Base-by-base conservation (phyloP, 352 stramenopile genomes). In the Elongisporangium anandrum region DNA sequence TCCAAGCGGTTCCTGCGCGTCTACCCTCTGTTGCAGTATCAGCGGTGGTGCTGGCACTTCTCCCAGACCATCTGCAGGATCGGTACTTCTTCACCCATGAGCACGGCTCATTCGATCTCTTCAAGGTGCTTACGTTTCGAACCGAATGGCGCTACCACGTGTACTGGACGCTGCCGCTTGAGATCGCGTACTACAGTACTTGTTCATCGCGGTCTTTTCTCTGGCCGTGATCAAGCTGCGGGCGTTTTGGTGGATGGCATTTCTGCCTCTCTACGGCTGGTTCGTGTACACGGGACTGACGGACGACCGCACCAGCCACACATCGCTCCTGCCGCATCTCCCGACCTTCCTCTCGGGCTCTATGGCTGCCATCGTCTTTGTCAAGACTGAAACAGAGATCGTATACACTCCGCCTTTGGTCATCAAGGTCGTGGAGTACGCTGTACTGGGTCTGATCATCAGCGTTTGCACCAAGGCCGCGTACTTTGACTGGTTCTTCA, bases 161-260 rank as follows among this genome's bases (percentile, higher is more conserved):
- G 4, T 80, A 85, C 57, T 87, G 77, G 77, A 77, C 77, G 45
- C 61, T 83, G 47, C 73, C 75, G 6, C 58, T 87, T 2, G 73
- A 82, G 63, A 79, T 81, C 57, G 57, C 51, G 5, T 82, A 82
- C 56, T n/a, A n/a, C n/a, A n/a, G n/a, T 79, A 82, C 70, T 79
- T 75, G 20, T 63, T 72, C 39, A 60, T 81, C 12, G 70, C 73
- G 0, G 56, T 77, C 3, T 66, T 81, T n/a, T 60, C 72, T 0
- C 5, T 76, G 23, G 57, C n/a, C n/a, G n/a, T n/a, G n/a, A n/a
- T n/a, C n/a, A n/a, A n/a, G 17, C 48, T 78, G 57, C 60, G 67
- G 51, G 55, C 54, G 7, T 55, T 59, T 15, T 77, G 69, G 72
- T 81, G 70, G 69, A 50, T 75, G 1, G 64, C 58, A 1, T 61